These are phyloP conservation scores for Colletotrichum incanum DNA, from an alignment of 2,329 filamentous ascomycete genomes.

Conservation along the genomic window DNA sequence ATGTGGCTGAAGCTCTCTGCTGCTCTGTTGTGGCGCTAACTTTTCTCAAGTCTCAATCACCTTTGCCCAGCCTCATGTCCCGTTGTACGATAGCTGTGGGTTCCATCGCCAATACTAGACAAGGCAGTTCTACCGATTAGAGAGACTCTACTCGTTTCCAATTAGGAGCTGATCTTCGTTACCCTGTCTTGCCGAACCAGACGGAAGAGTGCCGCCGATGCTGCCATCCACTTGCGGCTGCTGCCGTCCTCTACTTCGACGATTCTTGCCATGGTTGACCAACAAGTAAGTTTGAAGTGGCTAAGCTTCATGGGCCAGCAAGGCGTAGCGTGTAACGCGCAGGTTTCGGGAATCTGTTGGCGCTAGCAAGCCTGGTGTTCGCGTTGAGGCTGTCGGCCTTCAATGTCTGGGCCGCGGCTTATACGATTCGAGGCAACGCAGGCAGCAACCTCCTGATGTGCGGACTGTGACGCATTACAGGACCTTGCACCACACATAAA, in stretches of 20 bases:
- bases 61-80: background rate
- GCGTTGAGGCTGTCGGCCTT: background rate
- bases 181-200: too few species aligned
- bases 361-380: background rate
- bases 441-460: slow-evolving; percentile 13
- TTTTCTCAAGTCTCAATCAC: background rate
- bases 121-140: too few species aligned
- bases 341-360: too few species aligned
- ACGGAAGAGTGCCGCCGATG: too few species aligned
- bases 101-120: too few species aligned
- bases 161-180: background rate
- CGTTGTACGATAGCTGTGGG: background rate
- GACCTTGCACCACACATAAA: background rate
- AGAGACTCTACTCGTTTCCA: background rate
- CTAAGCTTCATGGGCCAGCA: background rate
- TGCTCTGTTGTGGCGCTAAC: background rate
- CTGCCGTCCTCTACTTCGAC: background rate
- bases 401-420: background rate
- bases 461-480: background rate
- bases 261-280: background rate
- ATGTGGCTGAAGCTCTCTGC: slow-evolving; percentile 16
- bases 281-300: background rate
- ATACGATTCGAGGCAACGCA: slow-evolving; percentile 12
- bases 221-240: background rate
- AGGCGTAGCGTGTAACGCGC: too few species aligned